Evolutionary conservation across 2,329 filamentous ascomycete species (phyloP), one percentile per base, ranked within the genome.

Genomic region (Aspergillus japonicus): DNA sequence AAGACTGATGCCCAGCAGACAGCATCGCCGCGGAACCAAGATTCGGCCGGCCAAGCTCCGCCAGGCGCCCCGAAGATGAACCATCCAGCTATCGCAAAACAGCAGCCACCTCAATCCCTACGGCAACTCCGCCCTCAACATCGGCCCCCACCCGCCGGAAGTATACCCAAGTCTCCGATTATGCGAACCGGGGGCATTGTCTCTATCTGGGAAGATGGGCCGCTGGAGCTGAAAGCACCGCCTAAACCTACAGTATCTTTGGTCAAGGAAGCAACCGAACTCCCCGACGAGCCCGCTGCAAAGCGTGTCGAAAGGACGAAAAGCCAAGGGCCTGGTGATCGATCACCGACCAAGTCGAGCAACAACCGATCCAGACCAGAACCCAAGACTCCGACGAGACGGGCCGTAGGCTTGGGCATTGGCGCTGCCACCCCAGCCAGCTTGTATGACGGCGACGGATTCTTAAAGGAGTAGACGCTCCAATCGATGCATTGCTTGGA

Each of bases 371-470:
- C 64, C 35, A 61, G 61, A 23, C 64, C 64, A n/a, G 68, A 60
- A 12, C 62, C 67, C 58, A 68, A 57, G 21, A 75, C 71, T 2
- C 72, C 73, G 1, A 68, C 62, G 16, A 64, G 66, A 24, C 71
- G 72, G 58, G 56, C 62, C 0, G 60, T 72, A 12, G 71, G 69
- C 3, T 62, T 73, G 47, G 72, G 72, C 2, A 66, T 71, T 56
- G 71, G 67, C 6, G 64, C 63, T 49, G 69, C 70, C n/a, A 81
- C 77, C 51, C 78, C 78, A 39, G 76, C 68, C 55, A 82, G 80
- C 68, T 65, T 81, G 63, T 82, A 82, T 66, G 80, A 82, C 62
- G 62, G 73, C 19, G 68, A 76, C 54, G 69, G 75, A 6, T 74
- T 77, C 62, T 58, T 76, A 59, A 73, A 74, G 57, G 74, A 76